A percentile compares a stretch with the other conserved stretches of the same genome.
phyloP scores from a whole-genome alignment of 768 basidiomycete species.

The Cyathus striatus region DNA sequence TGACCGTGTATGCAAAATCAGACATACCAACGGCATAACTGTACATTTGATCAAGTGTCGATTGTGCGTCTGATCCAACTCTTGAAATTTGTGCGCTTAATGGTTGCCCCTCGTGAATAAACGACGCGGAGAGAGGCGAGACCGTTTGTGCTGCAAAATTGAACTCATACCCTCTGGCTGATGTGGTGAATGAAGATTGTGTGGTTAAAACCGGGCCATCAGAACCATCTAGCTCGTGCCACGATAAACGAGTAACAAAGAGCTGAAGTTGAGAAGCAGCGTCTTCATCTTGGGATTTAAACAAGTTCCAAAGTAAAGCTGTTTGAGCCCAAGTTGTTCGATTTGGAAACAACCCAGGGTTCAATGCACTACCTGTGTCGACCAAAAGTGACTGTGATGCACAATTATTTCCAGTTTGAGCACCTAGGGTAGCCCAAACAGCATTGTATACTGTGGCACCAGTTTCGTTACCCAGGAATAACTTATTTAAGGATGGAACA shows the following conservation, averaged over 20 bases:
- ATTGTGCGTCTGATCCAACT: conserved; percentile 30
- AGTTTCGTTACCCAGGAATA: conserved; percentile 44
- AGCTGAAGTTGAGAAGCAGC: conserved; percentile 33
- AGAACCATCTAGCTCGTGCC: conserved; percentile 29
- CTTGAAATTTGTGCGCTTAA: conserved; percentile 35
- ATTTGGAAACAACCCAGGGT: conserved; percentile 34
- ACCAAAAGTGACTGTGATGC: conserved; percentile 47
- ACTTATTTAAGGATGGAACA: conserved; percentile 41
- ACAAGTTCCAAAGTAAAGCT: conserved; percentile 56
- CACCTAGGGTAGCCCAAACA: conserved; percentile 47
- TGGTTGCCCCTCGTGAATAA: conserved; percentile 41
- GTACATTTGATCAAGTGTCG: conserved; percentile 54
- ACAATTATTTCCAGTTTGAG: conserved; percentile 38
- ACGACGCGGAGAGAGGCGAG: conserved; percentile 36
- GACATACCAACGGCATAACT: conserved; percentile 51
- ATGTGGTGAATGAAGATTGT: conserved; percentile 31
- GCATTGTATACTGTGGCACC: conserved; percentile 35
- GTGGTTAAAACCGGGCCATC: conserved; percentile 36
- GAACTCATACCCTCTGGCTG: conserved; percentile 47
- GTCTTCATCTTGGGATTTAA: conserved; percentile 42
- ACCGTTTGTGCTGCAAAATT: conserved; percentile 57
- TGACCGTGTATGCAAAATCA: conserved; percentile 3
- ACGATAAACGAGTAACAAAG: conserved; percentile 45
- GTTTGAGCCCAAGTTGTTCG: conserved; percentile 54
- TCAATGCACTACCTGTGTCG: conserved; percentile 45